Evolutionary conservation across 306 rosid genomes (phyloP).

Genomic region (Prunus mume): DNA sequence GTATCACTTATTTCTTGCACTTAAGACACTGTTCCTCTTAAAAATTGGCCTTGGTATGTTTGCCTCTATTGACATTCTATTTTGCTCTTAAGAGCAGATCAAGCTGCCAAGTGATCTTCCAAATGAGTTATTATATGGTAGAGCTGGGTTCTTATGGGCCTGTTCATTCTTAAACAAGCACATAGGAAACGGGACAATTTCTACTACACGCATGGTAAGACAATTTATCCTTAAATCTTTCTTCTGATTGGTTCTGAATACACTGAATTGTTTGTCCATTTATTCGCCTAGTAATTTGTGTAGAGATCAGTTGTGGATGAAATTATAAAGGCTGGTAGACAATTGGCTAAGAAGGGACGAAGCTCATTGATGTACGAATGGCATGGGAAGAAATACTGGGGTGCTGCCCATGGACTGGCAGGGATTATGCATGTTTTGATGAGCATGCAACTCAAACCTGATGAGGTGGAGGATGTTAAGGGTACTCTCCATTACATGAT

Average conservation of each 20-base stretch:
- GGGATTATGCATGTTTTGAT: conserved; percentile 80
- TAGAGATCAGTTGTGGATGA: conserved; percentile 71
- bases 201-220: conserved; percentile 48
- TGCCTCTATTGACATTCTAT: neutral
- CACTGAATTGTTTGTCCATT: neutral
- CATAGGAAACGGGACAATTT: conserved; percentile 50
- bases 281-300: conserved; percentile 21
- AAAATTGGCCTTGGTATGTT: conserved; percentile 2
- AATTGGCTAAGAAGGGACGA: conserved; percentile 50
- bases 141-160: conserved; percentile 81
- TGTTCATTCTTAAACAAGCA: conserved; percentile 74
- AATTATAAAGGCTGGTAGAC: conserved; percentile 58
- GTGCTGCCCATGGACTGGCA: conserved; percentile 91
- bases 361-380: conserved; percentile 84
- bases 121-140: conserved; percentile 71
- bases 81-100: conserved; percentile 48
- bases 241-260: conserved; percentile 2
- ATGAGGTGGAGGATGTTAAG: conserved; percentile 78
- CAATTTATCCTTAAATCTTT: neutral
- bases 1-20: neutral
- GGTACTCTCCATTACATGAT: conserved; percentile 64
- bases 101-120: conserved; percentile 58
- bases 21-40: conserved; percentile 15
- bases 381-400: conserved; percentile 97
- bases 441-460: conserved; percentile 73